Conservation (phyloP, 2,329 filamentous ascomycete genomes). For the Remersonia thermophila region DNA sequence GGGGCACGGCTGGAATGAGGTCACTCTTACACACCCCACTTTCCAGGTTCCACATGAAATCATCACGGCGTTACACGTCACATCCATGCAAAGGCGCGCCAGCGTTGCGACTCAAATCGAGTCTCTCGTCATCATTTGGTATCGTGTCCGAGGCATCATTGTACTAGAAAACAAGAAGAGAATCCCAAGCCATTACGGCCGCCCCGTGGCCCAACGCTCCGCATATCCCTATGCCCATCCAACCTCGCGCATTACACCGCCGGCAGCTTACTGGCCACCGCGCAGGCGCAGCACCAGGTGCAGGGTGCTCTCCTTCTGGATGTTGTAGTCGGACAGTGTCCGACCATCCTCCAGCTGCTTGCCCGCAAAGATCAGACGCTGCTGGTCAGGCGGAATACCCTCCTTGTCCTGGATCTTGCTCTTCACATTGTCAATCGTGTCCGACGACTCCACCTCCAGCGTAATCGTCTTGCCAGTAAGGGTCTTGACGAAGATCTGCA, state of each 20-base stretch:
- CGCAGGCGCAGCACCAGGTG: conserved; percentile 96
- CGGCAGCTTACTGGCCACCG: conserved; percentile 47
- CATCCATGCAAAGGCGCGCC: too few species aligned
- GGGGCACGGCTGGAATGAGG: background rate
- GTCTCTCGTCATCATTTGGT: too few species aligned
- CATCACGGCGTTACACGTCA: too few species aligned
- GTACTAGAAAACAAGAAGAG: too few species aligned
- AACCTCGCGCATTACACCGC: conserved; percentile 21
- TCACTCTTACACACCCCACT: background rate
- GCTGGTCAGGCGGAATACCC: conserved; percentile 97
- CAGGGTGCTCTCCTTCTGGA: conserved; percentile 99
- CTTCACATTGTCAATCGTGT: conserved; percentile 99
- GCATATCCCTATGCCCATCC: too few species aligned
- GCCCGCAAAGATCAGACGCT: conserved; percentile 98
- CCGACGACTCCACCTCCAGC: conserved; percentile 99
- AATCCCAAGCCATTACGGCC: too few species aligned
- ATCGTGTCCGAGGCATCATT: too few species aligned
- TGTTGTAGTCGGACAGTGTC: conserved; percentile 99
- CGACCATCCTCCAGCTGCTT: conserved; percentile 99
- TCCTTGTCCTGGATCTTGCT: conserved; percentile 99
- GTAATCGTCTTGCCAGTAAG: conserved; percentile 99
- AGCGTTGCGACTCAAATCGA: too few species aligned
- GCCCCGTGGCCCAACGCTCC: too few species aligned
- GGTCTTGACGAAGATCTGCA: conserved; percentile 71
- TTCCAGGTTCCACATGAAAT: too few species aligned